These are phyloP conservation scores for Fusarium domesticum DNA, from an alignment of 2,329 filamentous ascomycete species.

Conservation along the genomic window DNA sequence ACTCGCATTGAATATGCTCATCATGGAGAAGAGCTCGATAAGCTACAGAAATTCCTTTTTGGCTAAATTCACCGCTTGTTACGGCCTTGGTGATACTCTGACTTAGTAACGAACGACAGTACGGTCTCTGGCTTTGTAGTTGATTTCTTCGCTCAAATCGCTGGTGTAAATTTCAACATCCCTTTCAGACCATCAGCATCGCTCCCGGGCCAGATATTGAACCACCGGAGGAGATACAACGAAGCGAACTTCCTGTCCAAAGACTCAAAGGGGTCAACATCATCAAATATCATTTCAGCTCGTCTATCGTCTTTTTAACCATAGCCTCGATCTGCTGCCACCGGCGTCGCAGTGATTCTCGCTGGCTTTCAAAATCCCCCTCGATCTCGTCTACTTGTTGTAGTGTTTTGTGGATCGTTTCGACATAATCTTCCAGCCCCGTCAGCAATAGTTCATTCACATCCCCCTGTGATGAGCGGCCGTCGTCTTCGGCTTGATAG, in stretches of 20 bases:
- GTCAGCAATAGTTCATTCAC: constrained; percentile 37
- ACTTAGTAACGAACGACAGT: too few species aligned
- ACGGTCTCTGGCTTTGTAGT: too few species aligned
- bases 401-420: constrained; percentile 31
- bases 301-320: constrained; percentile 34
- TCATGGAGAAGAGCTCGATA: background rate
- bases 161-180: too few species aligned
- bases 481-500: constrained; percentile 42
- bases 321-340: constrained; percentile 45
- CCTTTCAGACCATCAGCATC: too few species aligned
- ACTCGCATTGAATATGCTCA: background rate
- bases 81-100: too few species aligned
- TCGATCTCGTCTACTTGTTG: constrained; percentile 33
- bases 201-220: too few species aligned
- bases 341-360: constrained; percentile 37
- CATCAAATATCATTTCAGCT: constrained; percentile 8
- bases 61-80: too few species aligned
- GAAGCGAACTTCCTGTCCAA: background rate
- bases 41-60: background rate
- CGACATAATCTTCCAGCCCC: constrained; percentile 39
- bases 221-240: background rate
- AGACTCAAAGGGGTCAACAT: background rate
- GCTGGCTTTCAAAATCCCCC: constrained; percentile 33
- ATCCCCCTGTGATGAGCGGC: constrained; percentile 43
- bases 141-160: too few species aligned